Conservation (phyloP, 2,329 filamentous ascomycete genomes). For the Elsinoe fawcettii region DNA sequence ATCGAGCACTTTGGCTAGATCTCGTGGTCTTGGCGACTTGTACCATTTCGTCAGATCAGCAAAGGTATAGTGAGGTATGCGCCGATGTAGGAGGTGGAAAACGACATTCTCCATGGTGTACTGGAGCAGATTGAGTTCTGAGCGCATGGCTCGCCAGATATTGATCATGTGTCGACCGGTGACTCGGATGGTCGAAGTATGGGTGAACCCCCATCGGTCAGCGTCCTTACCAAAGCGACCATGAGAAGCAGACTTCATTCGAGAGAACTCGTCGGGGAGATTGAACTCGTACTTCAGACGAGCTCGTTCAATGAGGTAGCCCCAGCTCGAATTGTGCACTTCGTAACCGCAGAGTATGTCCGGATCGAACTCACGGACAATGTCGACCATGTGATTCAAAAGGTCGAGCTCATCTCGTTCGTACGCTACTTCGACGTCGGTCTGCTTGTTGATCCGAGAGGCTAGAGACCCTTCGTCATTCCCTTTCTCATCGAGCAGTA, state of each 20-base stretch:
- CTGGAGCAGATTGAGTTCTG: constrained; percentile 83
- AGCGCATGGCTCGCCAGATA: constrained; percentile 90
- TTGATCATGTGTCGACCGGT: constrained; percentile 95
- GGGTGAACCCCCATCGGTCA: constrained; percentile 89
- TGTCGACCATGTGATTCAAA: constrained; percentile 75
- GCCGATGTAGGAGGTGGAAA: constrained; percentile 79
- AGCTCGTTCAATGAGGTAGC: constrained; percentile 87
- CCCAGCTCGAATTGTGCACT: constrained; percentile 89
- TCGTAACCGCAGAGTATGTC: constrained; percentile 94
- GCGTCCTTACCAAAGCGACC: constrained; percentile 78
- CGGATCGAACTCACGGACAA: constrained; percentile 76
- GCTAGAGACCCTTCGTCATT: constrained; percentile 47
- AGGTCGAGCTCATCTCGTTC: constrained; percentile 78
- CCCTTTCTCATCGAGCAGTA: constrained; percentile 52
- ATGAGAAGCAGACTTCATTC: constrained; percentile 76
- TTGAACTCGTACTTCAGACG: constrained; percentile 81
- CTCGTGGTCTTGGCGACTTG: constrained; percentile 55
- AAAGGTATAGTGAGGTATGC: constrained; percentile 82
- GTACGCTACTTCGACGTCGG: constrained; percentile 56
- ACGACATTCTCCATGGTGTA: constrained; percentile 96
- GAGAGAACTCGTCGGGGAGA: constrained; percentile 81
- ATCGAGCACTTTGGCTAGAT: constrained; percentile 65
- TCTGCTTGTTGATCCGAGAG: constrained; percentile 53
- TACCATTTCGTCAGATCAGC: constrained; percentile 78
- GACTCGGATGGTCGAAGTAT: constrained; percentile 84